Base-by-base conservation (phyloP, 2,329 filamentous ascomycete species). In the Curvularia spicifera region DNA sequence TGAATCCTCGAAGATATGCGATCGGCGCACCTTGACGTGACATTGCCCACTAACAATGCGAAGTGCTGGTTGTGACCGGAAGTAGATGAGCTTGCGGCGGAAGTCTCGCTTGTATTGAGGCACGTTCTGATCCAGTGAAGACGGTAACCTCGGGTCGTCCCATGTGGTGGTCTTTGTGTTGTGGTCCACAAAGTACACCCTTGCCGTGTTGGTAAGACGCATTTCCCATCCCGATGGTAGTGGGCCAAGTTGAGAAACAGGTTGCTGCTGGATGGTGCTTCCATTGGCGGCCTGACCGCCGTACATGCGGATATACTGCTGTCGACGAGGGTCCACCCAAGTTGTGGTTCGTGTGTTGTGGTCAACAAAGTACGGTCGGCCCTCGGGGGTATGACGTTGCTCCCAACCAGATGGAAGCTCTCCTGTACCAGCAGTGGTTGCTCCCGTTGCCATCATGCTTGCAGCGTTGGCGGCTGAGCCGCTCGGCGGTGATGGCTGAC, bases 51-150 rank as follows among this genome's bases (percentile, higher is more conserved):
- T 95, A 61, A 97, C 85, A 69, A 98, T 99, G 60, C 95, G 90
- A 80, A 99, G 88, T 5, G 94, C 95, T 18, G 95, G 95, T 78
- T 99, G 95, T 39, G 95, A 99, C 68, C 95, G 88, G 90, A 99
- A 99, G 83, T 99, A 99, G 69, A 99, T 99, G 64, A 99, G 84
- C 83, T 99, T 99, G 73, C 95, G 87, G 72, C 95, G 85, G 85
- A 99, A 99, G 78, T 99, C 95, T 79, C 95, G 91, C 87, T 99
- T 99, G 82, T 99, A 99, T 80, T 99, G 95, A 51, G 95, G 95
- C 50, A 99, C 95, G 61, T 97, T 97, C 80, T 99, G 95, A 71
- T 99, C 95, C 61, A 99, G 83, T 0, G 95, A 98, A 2, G 94
- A 98, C 24, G 95, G 95, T 67, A 99, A 82, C 73, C 95, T 87